Conservation (phyloP, 2,329 filamentous ascomycete species). For the Xylogone sp. region DNA sequence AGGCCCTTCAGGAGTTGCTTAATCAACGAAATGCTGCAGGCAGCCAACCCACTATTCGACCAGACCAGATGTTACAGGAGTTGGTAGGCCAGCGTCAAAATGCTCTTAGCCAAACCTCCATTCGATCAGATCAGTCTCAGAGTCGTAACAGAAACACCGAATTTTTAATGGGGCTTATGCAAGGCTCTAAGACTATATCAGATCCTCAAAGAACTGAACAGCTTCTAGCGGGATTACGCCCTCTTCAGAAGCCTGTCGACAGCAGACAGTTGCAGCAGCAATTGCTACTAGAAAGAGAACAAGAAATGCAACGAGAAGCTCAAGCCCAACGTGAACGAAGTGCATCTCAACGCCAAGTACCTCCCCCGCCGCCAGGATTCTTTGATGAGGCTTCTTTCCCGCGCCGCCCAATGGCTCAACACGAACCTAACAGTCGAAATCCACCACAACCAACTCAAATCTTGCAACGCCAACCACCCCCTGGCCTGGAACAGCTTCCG, state of each 20-base stretch:
- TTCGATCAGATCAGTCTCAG: constrained; percentile 41
- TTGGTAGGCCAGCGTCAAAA: constrained; percentile 57
- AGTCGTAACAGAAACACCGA: constrained; percentile 61
- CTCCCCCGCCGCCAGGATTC: constrained; percentile 23
- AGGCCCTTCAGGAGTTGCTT: constrained; percentile 48
- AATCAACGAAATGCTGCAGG: constrained; percentile 35
- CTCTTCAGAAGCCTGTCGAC: constrained; percentile 15
- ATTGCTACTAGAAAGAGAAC: constrained; percentile 39
- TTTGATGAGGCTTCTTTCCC: constrained; percentile 23
- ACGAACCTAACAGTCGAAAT: constrained; percentile 20
- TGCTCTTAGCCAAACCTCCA: constrained; percentile 46
- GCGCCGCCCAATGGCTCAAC: constrained; percentile 21
- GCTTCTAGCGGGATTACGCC: constrained; percentile 42
- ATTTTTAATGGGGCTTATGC: constrained; percentile 83
- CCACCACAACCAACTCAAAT: constrained; percentile 59
- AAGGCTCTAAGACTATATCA: constrained; percentile 44
- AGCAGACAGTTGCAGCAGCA: constrained; percentile 38
- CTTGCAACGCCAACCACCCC: constrained; percentile 57
- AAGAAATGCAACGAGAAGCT: constrained; percentile 25
- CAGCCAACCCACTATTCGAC: constrained; percentile 39
- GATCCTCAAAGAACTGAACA: constrained; percentile 51
- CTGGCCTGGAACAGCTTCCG: constrained; percentile 57
- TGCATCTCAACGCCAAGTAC: constrained; percentile 35
- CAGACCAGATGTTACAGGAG: constrained; percentile 59
- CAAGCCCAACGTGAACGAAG: constrained; percentile 21